phyloP scores from a whole-genome alignment of 2,329 filamentous ascomycete genomes.

The Colletotrichum sp. region DNA sequence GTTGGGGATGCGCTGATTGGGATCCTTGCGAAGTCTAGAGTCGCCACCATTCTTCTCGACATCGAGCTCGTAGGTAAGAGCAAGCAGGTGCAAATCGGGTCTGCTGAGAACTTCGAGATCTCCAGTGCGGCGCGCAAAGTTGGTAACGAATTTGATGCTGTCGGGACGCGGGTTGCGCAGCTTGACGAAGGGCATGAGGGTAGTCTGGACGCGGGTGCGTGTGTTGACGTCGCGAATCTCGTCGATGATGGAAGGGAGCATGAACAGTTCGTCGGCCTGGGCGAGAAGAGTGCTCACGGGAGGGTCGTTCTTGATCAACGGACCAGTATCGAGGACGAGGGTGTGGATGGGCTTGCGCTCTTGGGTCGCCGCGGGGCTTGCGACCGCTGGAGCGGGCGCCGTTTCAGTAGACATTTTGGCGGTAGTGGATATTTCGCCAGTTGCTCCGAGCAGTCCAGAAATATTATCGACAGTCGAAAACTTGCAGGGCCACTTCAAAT shows the following conservation, averaged over 20 bases:
- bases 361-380: constrained; percentile 3
- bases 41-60: constrained; percentile 89
- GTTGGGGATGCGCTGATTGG: constrained; percentile 80
- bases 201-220: constrained; percentile 80
- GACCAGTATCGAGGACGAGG: constrained; percentile 88
- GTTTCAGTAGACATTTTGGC: constrained; percentile 13
- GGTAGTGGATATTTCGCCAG: background rate
- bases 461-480: background rate
- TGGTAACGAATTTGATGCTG: constrained; percentile 79
- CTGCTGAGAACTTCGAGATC: constrained; percentile 87
- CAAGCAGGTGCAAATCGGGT: constrained; percentile 88
- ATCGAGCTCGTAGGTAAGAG: constrained; percentile 92
- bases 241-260: constrained; percentile 81
- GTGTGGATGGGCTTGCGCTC: constrained; percentile 74
- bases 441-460: background rate
- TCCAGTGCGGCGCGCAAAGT: constrained; percentile 88
- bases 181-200: constrained; percentile 83
- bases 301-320: constrained; percentile 92
- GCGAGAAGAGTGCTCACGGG: constrained; percentile 80
- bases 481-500: background rate
- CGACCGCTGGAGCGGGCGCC: background rate
- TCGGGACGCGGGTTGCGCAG: constrained; percentile 75
- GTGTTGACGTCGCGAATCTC: constrained; percentile 90
- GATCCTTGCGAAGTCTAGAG: constrained; percentile 80
- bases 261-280: constrained; percentile 79